Evolutionary conservation across 129 eudicot genomes (phyloP).

Genomic region (Erigeron canadensis): DNA sequence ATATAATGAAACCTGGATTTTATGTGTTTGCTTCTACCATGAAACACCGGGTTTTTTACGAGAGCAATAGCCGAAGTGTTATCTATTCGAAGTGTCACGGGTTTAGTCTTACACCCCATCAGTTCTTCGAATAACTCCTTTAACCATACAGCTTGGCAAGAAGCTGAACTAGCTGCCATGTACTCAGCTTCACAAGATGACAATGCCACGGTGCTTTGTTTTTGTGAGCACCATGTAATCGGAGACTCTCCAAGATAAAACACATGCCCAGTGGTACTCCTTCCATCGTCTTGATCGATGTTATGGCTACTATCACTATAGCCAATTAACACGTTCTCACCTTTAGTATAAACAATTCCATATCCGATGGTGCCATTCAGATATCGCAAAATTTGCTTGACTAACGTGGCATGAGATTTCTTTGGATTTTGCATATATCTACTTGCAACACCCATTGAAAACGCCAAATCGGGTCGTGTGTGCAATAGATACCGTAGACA

Average conservation of each 20-base stretch:
- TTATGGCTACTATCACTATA: conserved; percentile 20
- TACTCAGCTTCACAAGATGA: conserved; percentile 17
- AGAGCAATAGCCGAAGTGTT: background rate
- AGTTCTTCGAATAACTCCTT: background rate
- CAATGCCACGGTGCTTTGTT: conserved; percentile 1
- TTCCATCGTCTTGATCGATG: conserved; percentile 16
- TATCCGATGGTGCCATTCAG: conserved; percentile 16
- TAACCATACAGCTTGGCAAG: conserved; percentile 12
- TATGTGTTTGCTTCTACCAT: background rate
- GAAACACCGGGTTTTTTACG: background rate
- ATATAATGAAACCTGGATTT: background rate
- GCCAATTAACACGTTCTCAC: background rate
- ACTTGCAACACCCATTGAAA: conserved; percentile 5
- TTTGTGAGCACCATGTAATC: conserved; percentile 15
- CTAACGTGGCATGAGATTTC: background rate
- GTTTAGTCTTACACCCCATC: background rate
- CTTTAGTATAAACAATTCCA: background rate
- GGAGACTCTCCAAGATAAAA: conserved; percentile 9
- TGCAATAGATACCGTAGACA: background rate
- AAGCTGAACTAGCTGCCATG: conserved; percentile 9
- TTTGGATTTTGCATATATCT: conserved; percentile 22
- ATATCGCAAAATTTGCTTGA: conserved; percentile 22
- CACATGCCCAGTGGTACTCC: conserved; percentile 16
- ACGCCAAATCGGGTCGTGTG: conserved; percentile 5
- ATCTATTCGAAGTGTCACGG: background rate